Percentiles rank a stretch among this genome's conserved stretches.
phyloP scores from a whole-genome alignment of 2,329 filamentous ascomycete genomes.

The Fusarium miscanthi region DNA sequence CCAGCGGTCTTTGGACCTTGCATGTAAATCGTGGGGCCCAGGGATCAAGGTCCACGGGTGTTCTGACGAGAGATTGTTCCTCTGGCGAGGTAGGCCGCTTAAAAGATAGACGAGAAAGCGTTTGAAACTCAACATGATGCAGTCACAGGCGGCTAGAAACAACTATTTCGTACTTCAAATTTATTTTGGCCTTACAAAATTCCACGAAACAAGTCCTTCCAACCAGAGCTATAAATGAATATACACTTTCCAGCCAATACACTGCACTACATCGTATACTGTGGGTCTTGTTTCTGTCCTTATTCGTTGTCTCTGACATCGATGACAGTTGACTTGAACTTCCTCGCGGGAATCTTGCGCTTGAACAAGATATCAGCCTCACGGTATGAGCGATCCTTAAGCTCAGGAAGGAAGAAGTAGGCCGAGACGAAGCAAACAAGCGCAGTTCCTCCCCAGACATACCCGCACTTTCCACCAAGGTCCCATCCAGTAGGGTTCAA shows the following conservation, averaged over 20 bases:
- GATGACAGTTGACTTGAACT: constrained; percentile 66
- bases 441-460: constrained; percentile 68
- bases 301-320: constrained; percentile 73
- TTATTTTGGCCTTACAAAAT: no score
- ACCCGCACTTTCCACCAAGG: constrained; percentile 66
- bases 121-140: no score
- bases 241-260: not conserved
- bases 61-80: no score
- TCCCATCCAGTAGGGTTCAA: constrained; percentile 64
- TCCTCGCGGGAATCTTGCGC: constrained; percentile 62
- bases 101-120: no score
- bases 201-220: no score
- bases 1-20: no score
- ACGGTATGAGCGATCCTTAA: constrained; percentile 67
- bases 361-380: constrained; percentile 71
- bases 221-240: no score
- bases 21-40: no score
- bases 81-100: no score
- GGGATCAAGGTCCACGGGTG: no score
- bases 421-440: constrained; percentile 64
- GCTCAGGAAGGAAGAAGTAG: constrained; percentile 63
- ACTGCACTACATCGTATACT: not conserved
- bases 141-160: no score
- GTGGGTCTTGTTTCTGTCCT: accelerated
- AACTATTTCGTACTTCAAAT: no score